phyloP scores from a whole-genome alignment of 2,329 filamentous ascomycete genomes.

The Botrytis medusae region DNA sequence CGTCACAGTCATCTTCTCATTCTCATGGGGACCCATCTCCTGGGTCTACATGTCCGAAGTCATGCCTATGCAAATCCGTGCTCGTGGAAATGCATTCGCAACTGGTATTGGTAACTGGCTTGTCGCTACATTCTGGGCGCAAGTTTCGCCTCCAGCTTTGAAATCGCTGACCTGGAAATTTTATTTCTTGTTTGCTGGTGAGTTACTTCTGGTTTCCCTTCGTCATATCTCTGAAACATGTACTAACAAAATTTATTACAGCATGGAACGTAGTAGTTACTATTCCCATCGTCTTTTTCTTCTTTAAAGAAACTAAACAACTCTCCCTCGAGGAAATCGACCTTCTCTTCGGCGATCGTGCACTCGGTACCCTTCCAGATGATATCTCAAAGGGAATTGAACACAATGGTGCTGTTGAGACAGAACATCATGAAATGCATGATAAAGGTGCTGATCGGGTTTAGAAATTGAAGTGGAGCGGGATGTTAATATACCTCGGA shows the following conservation, averaged over 20 bases:
- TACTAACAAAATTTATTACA: slow-evolving; percentile 1
- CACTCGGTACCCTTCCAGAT: slow-evolving; percentile 47
- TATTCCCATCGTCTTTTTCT: slow-evolving; percentile 39
- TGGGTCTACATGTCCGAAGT: slow-evolving; percentile 69
- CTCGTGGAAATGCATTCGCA: slow-evolving; percentile 56
- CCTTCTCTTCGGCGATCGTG: slow-evolving; percentile 41
- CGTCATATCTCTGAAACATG: not conserved
- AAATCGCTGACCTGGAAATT: slow-evolving; percentile 52
- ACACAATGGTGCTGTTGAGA: not conserved
- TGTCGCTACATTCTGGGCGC: slow-evolving; percentile 58
- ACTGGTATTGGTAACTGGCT: slow-evolving; percentile 60
- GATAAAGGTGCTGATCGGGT: slow-evolving; percentile 16
- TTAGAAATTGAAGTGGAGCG: not conserved
- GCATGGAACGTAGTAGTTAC: slow-evolving; percentile 39
- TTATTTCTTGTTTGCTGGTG: slow-evolving; percentile 55
- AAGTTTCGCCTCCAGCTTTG: slow-evolving; percentile 55
- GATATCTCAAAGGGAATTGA: slow-evolving; percentile 41
- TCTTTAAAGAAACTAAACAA: slow-evolving; percentile 40
- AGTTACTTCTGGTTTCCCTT: not conserved
- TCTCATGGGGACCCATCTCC: slow-evolving; percentile 58
- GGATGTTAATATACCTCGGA: not conserved
- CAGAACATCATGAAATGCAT: slow-evolving; percentile 20
- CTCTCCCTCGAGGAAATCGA: slow-evolving; percentile 40
- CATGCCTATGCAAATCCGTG: slow-evolving; percentile 65
- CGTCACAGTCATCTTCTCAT: slow-evolving; percentile 58